Evolutionary conservation across 2,329 filamentous ascomycete species (phyloP), one percentile per base, ranked within the genome.

Genomic region (Aspergillus carbonarius): DNA sequence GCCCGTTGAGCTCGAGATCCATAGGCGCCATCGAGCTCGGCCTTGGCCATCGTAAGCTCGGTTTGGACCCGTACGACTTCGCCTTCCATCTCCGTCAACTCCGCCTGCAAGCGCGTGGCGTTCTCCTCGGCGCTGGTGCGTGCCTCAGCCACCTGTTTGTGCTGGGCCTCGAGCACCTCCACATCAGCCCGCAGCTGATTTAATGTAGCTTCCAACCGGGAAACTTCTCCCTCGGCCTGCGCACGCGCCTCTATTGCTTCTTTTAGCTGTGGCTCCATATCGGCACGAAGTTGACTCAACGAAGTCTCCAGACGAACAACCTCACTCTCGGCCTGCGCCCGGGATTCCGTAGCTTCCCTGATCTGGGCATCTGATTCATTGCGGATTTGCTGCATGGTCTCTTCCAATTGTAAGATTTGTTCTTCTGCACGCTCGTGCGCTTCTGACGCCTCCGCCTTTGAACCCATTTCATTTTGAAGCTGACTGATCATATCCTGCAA

Each of bases 21-120:
- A 71, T 98, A 97, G 71, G 96, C 96, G 62, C 92, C 92, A 68
- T 96, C 95, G 25, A 98, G 90, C 74, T 98, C 93, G 54, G 93
- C 91, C 70, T 87, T 86, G 25, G 90, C 92, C 65, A 98, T 88
- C n/a, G 93, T 96, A 42, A 98, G 83, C 78, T 98, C 88, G 2
- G 88, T 90, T 35, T 86, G 87, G 5, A 88, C 78, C 54, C 85
- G 81, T 3, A 88, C 86, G 52, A 89, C 80, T 67, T 89, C 85
- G 56, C 82, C 79, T 69, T 89, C 87, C 37, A 89, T 76, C 6
- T 77, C 74, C 6, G 78, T 73, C 67, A 83, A 73, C 63, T 85
- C 82, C n/a, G 73, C 70, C 57, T 82, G 80, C 53, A 81, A 71
- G 34, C 74, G 74, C 10, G 70, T 66, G 4, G 76, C 65, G 39